Conservation (phyloP, 352 stramenopile genomes). For the Phytopythium litorale region DNA sequence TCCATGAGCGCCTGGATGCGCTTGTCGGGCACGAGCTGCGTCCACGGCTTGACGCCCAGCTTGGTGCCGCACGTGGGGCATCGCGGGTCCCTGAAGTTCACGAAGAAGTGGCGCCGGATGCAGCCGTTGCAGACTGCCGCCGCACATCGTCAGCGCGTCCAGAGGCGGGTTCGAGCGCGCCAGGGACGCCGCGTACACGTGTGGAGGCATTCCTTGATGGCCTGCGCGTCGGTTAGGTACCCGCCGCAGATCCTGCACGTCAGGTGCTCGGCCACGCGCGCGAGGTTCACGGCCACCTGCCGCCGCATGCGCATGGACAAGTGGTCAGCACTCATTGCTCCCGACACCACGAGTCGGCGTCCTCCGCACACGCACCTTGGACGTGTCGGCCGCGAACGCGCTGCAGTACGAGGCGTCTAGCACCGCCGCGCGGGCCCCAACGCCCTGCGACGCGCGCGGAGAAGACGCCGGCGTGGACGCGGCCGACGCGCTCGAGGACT, state of each 20-base stretch:
- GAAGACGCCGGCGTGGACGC: background rate
- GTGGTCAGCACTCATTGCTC: too few species aligned
- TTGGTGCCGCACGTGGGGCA: conserved; percentile 47
- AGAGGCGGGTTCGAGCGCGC: background rate
- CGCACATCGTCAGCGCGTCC: background rate
- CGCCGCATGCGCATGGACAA: too few species aligned
- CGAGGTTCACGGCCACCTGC: conserved; percentile 41
- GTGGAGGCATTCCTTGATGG: conserved; percentile 76
- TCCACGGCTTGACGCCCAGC: conserved; percentile 50
- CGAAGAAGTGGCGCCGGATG: conserved; percentile 40
- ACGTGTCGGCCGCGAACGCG: conserved; percentile 30
- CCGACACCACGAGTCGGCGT: too few species aligned
- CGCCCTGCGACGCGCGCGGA: background rate
- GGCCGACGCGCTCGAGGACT: background rate
- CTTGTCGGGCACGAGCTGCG: conserved; percentile 53
- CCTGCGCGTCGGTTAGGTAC: conserved; percentile 67
- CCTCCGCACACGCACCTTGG: conserved; percentile 21
- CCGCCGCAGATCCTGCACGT: conserved; percentile 64
- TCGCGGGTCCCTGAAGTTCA: conserved; percentile 19
- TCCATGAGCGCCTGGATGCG: conserved; percentile 47
- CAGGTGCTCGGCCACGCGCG: conserved; percentile 52
- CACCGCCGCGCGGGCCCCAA: background rate
- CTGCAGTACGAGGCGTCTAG: conserved; percentile 22
- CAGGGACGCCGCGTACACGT: conserved; percentile 42
- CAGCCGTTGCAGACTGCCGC: conserved; percentile 59